Conservation (phyloP, 139 green algal genomes). For the Nannochloris sp. region DNA sequence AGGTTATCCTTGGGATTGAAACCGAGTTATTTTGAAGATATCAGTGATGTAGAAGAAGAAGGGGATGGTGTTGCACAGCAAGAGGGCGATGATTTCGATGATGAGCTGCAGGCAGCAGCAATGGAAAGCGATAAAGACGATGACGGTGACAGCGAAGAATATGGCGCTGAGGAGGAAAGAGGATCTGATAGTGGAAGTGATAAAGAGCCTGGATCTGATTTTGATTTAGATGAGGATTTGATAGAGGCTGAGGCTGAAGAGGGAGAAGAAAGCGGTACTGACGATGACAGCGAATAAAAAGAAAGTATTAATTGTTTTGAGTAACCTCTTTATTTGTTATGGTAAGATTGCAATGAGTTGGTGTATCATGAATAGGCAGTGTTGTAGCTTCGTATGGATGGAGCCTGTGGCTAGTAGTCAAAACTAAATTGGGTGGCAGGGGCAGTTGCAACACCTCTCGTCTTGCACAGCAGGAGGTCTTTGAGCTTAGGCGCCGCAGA, state of each 20-base stretch:
- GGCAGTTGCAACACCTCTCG: too few species aligned
- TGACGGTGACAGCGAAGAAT: conserved; percentile 27
- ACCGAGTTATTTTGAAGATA: conserved; percentile 46
- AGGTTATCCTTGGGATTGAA: conserved; percentile 65
- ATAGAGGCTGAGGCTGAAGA: not conserved
- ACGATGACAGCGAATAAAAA: not conserved
- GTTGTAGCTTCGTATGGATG: too few species aligned
- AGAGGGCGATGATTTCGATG: conserved; percentile 23
- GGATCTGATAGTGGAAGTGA: not conserved
- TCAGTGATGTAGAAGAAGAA: conserved; percentile 25
- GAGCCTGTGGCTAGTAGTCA: too few species aligned
- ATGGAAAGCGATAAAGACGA: conserved; percentile 26
- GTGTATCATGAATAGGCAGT: too few species aligned
- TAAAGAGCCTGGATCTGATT: not conserved
- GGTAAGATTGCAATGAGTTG: too few species aligned
- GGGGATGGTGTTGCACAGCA: conserved; percentile 30
- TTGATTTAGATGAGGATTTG: conserved; percentile 5
- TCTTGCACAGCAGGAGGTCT: too few species aligned
- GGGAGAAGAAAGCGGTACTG: not conserved
- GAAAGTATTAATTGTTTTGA: too few species aligned
- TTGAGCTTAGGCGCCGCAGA: too few species aligned
- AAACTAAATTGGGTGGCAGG: too few species aligned
- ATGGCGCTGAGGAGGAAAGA: conserved; percentile 10
- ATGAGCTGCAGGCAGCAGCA: conserved; percentile 1
- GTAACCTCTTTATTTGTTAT: too few species aligned